Conservation (phyloP, 2,329 filamentous ascomycete genomes). For the Lasiodiplodia citricola region DNA sequence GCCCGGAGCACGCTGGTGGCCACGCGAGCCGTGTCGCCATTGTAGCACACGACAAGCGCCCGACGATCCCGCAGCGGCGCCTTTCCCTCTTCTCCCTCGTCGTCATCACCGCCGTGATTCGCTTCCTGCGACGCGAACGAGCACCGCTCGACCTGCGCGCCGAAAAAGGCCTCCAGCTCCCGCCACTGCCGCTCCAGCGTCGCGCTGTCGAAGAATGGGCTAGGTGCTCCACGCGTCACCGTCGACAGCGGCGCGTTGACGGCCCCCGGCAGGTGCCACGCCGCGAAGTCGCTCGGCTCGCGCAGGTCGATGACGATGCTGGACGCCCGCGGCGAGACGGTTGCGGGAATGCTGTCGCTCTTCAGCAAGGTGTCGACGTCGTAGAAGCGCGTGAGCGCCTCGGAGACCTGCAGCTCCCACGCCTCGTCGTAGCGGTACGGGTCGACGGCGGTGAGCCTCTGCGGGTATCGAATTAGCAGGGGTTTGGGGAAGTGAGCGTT, state of each 20-base stretch:
- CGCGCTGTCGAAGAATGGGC: conserved; percentile 55
- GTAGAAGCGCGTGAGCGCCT: conserved; percentile 30
- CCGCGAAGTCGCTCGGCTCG: conserved; percentile 45
- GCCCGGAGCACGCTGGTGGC: conserved; percentile 60
- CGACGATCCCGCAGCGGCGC: conserved; percentile 28
- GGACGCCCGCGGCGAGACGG: not conserved
- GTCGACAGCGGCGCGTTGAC: conserved; percentile 43
- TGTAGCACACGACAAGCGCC: conserved; percentile 58
- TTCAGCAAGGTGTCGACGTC: not conserved
- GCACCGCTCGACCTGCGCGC: conserved; percentile 26
- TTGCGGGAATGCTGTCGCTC: not conserved
- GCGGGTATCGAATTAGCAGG: conserved; percentile 11
- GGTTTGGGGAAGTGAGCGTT: conserved; percentile 30
- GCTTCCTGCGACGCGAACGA: conserved; percentile 35
- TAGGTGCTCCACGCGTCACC: conserved; percentile 41
- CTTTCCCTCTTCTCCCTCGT: not conserved
- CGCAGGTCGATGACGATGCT: conserved; percentile 32
- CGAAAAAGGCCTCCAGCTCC: conserved; percentile 53
- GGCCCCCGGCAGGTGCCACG: conserved; percentile 47
- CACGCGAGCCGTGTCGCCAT: conserved; percentile 60
- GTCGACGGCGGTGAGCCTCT: conserved; percentile 27
- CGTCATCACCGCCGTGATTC: not conserved
- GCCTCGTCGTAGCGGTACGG: conserved; percentile 27
- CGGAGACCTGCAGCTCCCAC: conserved; percentile 24
- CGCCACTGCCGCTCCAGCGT: conserved; percentile 55